A percentile compares a stretch with the other conserved stretches of the same genome.
These are phyloP conservation scores for Penicillium sp. DNA, from an alignment of 2,329 filamentous ascomycete species.

Conservation along the genomic window DNA sequence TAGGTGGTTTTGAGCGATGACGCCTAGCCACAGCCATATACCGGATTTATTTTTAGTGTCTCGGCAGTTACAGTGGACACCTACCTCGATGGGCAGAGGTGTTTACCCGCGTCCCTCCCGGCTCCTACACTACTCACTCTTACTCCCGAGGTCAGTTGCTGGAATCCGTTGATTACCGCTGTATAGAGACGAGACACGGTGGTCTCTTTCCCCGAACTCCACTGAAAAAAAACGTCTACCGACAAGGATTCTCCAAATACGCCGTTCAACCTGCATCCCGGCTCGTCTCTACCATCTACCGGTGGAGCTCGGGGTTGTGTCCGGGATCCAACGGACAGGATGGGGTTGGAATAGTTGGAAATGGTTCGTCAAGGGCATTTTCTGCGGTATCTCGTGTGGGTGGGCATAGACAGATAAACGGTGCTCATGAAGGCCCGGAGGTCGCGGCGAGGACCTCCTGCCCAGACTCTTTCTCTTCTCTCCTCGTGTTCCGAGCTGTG, in stretches of 20 bases:
- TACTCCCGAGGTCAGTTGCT: background rate
- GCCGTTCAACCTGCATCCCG: background rate
- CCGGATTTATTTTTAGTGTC: background rate
- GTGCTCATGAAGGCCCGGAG: conserved; percentile 21
- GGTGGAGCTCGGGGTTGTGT: background rate
- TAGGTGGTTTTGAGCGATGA: too few relatives aligned
- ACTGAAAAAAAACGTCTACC: conserved; percentile 15
- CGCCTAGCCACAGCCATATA: too few relatives aligned
- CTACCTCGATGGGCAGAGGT: background rate
- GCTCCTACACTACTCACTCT: background rate
- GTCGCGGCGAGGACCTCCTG: conserved; percentile 11
- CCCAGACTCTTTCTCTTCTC: conserved; percentile 1
- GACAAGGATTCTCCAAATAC: conserved; percentile 5
- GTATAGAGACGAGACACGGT: background rate
- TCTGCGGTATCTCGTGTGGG: conserved; percentile 38
- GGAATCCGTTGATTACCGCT: background rate
- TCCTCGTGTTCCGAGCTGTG: conserved; percentile 8
- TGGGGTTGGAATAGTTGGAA: conserved; percentile 15
- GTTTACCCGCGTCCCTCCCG: background rate
- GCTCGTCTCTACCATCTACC: background rate
- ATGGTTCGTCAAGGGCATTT: conserved; percentile 36
- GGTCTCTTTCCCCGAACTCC: conserved; percentile 20
- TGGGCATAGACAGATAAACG: conserved; percentile 32
- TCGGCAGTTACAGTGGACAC: background rate
- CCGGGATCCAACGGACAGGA: background rate